A percentile compares a stretch with the other conserved stretches of the same genome.
Conservation (phyloP, 139 green algal genomes). For the Tetraselmis chui region DNA sequence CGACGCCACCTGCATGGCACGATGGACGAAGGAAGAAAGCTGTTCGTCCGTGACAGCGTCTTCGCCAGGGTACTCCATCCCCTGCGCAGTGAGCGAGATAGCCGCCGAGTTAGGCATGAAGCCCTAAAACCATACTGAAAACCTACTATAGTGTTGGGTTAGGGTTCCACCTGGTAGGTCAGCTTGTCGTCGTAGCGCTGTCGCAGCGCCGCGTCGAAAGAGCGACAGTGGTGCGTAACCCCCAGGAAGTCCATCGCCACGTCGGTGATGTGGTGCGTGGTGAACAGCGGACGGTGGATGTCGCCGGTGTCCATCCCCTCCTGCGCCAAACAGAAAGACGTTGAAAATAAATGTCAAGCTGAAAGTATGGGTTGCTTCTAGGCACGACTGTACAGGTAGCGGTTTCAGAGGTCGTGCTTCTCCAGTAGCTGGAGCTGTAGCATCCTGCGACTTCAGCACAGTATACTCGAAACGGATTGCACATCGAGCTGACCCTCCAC, state of each 20-base stretch:
- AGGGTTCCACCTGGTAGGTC: neutral
- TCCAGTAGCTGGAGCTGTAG: too few species aligned
- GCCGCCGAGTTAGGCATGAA: too few species aligned
- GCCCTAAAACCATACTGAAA: too few species aligned
- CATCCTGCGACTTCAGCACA: too few species aligned
- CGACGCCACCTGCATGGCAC: neutral
- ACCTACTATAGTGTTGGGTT: too few species aligned
- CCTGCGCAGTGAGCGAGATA: too few species aligned
- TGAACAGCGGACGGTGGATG: neutral
- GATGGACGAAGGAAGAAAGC: neutral
- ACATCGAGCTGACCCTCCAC: too few species aligned
- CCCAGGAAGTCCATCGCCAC: neutral
- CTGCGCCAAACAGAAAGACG: neutral
- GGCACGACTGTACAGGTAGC: too few species aligned
- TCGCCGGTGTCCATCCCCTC: neutral
- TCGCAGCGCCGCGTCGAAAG: neutral
- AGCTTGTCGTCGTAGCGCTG: neutral
- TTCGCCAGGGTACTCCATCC: neutral
- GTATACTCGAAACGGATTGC: too few species aligned
- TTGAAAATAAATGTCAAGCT: too few species aligned
- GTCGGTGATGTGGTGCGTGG: neutral
- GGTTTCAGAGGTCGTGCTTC: too few species aligned
- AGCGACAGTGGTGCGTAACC: neutral
- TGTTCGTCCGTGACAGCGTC: neutral
- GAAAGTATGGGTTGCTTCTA: too few species aligned